Evolutionary conservation across 1,284 basidiomycete species (phyloP).

Genomic region (Agroathelia rolfsii): DNA sequence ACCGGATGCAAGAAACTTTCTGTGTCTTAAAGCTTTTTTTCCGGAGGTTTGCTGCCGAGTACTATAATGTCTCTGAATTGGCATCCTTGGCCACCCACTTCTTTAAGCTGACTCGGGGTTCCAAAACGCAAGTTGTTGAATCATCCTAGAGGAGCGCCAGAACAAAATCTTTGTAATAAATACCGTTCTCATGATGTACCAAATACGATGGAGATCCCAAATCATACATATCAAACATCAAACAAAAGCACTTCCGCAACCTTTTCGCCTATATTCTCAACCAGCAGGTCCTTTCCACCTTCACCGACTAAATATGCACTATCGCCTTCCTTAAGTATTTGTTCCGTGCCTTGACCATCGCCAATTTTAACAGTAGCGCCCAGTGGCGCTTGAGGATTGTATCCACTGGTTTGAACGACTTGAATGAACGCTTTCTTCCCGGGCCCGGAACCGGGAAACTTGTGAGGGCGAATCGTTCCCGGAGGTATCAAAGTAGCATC

Average conservation of each 20-base stretch:
- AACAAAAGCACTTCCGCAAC: conserved; percentile 66
- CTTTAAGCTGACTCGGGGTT: too few relatives aligned
- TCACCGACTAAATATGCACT: conserved; percentile 55
- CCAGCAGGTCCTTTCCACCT: conserved; percentile 32
- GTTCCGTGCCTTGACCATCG: conserved; percentile 30
- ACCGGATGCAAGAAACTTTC: too few relatives aligned
- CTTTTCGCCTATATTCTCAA: conserved; percentile 51
- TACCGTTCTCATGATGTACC: too few relatives aligned
- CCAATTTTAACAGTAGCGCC: conserved; percentile 41
- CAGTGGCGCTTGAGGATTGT: conserved; percentile 41
- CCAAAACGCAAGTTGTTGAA: too few relatives aligned
- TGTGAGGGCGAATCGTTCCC: conserved; percentile 40
- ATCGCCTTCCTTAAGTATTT: conserved; percentile 54
- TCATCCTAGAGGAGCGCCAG: too few relatives aligned
- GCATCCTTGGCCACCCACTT: too few relatives aligned
- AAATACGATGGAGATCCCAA: too few relatives aligned
- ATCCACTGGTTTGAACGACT: conserved; percentile 69
- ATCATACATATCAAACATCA: too few relatives aligned
- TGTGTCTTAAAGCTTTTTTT: too few relatives aligned
- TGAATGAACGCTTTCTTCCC: conserved; percentile 54
- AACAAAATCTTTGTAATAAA: too few relatives aligned
- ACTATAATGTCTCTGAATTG: too few relatives aligned
- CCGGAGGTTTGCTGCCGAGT: too few relatives aligned
- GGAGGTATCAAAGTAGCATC: conserved; percentile 60
- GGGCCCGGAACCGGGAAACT: conserved; percentile 26